A percentile compares a stretch with the other conserved stretches of the same genome.
Conservation (phyloP, 116 monocot genomes). For the Cymodocea nodosa region DNA sequence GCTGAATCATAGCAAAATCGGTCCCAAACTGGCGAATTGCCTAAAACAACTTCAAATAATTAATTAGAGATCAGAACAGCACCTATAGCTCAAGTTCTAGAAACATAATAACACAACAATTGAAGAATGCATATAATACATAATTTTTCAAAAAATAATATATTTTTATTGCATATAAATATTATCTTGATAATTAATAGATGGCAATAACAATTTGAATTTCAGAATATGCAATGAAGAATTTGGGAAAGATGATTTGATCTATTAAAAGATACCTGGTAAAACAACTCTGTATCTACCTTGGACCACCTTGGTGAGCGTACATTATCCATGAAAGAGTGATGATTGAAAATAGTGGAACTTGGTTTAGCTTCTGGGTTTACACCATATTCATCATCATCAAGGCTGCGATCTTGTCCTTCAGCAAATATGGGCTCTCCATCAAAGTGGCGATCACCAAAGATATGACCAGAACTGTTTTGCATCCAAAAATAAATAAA, state of each 20-base stretch:
- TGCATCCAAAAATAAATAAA: background rate
- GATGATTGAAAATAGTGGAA: slow-evolving; percentile 41
- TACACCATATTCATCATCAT: slow-evolving; percentile 12
- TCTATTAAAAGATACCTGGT: slow-evolving; percentile 33
- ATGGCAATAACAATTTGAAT: background rate
- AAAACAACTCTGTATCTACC: slow-evolving; percentile 57
- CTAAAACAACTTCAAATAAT: slow-evolving; percentile 12
- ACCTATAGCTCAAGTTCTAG: background rate
- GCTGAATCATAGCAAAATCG: slow-evolving; percentile 80
- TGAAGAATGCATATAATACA: no score
- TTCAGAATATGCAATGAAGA: background rate
- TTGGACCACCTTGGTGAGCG: slow-evolving; percentile 47
- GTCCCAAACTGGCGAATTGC: slow-evolving; percentile 82
- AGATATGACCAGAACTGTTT: slow-evolving; percentile 1
- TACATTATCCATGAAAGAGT: slow-evolving; percentile 47
- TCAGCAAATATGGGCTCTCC: slow-evolving; percentile 12
- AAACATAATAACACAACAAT: background rate
- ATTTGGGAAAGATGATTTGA: background rate
- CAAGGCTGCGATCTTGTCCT: slow-evolving; percentile 14
- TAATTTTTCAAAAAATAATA: no score
- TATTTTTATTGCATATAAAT: no score
- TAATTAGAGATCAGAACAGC: background rate
- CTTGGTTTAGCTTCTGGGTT: slow-evolving; percentile 10
- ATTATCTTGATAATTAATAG: no score
- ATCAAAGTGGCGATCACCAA: background rate